These are phyloP conservation scores for Myochromella boudieri DNA, from an alignment of 768 basidiomycete species.

Conservation along the genomic window DNA sequence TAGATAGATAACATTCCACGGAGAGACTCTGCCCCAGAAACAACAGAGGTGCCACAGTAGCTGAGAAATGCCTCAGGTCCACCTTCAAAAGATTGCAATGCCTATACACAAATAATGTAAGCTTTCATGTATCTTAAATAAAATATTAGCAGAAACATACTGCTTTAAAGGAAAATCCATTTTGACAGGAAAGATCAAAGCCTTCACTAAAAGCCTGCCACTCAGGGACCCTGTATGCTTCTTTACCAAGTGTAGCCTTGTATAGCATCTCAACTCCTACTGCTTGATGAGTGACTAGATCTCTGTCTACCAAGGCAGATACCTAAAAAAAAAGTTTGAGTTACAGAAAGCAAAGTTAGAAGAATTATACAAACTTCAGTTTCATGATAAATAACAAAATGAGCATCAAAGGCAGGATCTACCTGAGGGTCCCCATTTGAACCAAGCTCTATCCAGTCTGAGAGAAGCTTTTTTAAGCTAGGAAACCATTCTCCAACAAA, in stretches of 20 bases:
- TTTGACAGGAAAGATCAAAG: conserved; percentile 2
- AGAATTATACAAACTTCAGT: background rate
- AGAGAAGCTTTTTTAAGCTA: background rate
- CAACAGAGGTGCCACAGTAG: background rate
- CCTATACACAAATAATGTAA: background rate
- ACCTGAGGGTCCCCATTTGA: background rate
- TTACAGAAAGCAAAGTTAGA: background rate
- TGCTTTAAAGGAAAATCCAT: background rate
- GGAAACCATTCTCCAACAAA: background rate
- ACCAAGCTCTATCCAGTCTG: background rate
- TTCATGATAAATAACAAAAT: conserved; percentile 2
- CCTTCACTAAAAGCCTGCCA: background rate
- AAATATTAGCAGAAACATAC: background rate
- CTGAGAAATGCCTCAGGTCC: conserved; percentile 1
- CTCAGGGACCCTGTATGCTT: background rate
- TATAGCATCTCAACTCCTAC: conserved; percentile 4
- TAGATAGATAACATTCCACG: background rate
- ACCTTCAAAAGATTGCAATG: background rate
- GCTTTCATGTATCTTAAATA: background rate
- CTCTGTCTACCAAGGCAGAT: background rate
- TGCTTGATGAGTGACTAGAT: background rate
- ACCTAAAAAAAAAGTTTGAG: background rate
- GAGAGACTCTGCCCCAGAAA: background rate
- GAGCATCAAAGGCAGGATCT: background rate
- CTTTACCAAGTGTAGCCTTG: background rate